Base-by-base conservation (phyloP, 331 rosid genomes). In the Stylosanthes scabra region DNA sequence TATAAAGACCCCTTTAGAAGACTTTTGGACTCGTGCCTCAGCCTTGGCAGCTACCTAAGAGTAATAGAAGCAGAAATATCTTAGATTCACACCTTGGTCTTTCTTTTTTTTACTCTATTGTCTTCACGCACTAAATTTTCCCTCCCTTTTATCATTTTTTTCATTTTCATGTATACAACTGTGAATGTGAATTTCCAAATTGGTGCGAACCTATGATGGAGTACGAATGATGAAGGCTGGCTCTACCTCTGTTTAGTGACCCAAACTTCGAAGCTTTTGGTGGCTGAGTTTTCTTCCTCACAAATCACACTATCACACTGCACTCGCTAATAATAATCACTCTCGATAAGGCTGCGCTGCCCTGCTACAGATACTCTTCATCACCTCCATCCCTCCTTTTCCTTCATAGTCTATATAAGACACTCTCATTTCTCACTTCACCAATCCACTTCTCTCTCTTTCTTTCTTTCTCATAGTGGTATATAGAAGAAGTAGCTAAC, bases 261-360 rank as follows among this genome's bases (percentile, higher is more conserved):
- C 69, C 84, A 34, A 61, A 70, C 59, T 76, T 66, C 81, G 20
- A 83, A 69, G 61, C 34, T 20, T 11, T 25, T 8, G 1, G 7
- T 54, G 12, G 66, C 63, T 54, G 49, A 50, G 58, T 56, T 74
- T 74, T 71, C 54, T 84, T 82, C 75, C 88, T 78, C 81, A 44
- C 10, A 25, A 28, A 51, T 49, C 6, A 49, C 37, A 31, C 37
- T 49, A 49, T 11, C 13, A 47, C 74, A 54, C 66, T 55, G 59
- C 27, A 57, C 92, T 78, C 87, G 82, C 78, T 83, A 31, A 5
- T 31, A 31, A 31, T 31, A 80, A 73, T 40, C 74, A 27, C 42
- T 45, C 83, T 80, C 63, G 83, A 73, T 66, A 86, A 84, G 51
- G 83, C 87, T 82, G 81, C 86, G 57, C 5, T 45, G 62, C 27